Conservation (phyloP, 2,329 filamentous ascomycete genomes). For the Furcasterigmium sp. region DNA sequence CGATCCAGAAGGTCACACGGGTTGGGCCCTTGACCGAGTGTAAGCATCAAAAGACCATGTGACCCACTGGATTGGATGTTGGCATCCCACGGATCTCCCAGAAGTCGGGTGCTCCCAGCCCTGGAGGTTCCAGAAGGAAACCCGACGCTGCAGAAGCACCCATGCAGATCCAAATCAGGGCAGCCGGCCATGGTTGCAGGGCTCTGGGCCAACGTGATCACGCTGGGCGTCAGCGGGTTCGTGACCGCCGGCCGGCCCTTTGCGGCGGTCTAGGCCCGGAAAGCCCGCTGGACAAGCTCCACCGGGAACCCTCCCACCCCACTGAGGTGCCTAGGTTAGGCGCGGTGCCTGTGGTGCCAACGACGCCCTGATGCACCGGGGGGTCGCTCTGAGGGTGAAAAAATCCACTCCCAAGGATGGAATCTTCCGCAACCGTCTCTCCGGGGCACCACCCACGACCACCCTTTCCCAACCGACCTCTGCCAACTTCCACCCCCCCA, state of each 20-base stretch:
- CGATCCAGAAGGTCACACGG: too few relatives aligned
- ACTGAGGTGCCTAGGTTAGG: not conserved
- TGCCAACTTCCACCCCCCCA: too few relatives aligned
- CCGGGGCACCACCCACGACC: not conserved
- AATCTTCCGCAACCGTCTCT: not conserved
- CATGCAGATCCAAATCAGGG: not conserved
- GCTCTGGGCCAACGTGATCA: not conserved
- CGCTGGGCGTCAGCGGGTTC: not conserved
- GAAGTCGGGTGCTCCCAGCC: too few relatives aligned
- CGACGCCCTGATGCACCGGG: not conserved
- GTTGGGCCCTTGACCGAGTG: too few relatives aligned
- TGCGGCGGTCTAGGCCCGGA: constrained; percentile 1
- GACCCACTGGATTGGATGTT: too few relatives aligned
- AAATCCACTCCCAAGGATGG: not conserved
- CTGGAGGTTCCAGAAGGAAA: too few relatives aligned
- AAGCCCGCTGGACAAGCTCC: constrained; percentile 2
- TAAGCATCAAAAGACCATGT: too few relatives aligned
- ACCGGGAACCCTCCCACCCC: not conserved
- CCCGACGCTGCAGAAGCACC: too few relatives aligned
- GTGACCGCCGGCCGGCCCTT: not conserved
- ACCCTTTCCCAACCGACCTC: not conserved
- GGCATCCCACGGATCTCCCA: too few relatives aligned
- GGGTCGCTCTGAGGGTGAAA: not conserved
- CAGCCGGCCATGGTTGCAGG: not conserved
- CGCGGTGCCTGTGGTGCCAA: not conserved